phyloP scores from a whole-genome alignment of 345 rosid genomes.

The Bretschneidera sinensis region DNA sequence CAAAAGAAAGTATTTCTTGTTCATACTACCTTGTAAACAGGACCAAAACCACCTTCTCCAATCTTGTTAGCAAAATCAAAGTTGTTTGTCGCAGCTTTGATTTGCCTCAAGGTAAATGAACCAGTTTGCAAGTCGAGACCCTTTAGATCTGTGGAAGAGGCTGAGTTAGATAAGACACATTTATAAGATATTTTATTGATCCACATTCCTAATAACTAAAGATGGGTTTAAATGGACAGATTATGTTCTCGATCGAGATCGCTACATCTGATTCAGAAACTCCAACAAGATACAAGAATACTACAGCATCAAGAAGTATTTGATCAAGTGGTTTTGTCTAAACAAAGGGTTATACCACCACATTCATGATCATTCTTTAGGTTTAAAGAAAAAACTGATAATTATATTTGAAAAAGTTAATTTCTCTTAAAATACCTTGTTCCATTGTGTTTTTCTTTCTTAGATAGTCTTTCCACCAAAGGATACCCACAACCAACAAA shows the following conservation, averaged over 20 bases:
- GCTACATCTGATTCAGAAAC: too few relatives aligned
- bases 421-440: conserved; percentile 22
- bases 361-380: too few relatives aligned
- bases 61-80: conserved; percentile 34
- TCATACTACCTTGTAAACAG: conserved; percentile 33
- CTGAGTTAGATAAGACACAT: not conserved
- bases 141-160: conserved; percentile 10
- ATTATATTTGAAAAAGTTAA: not conserved
- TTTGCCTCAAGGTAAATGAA: conserved; percentile 27
- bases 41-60: conserved; percentile 46
- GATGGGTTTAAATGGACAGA: too few relatives aligned
- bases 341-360: too few relatives aligned
- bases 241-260: too few relatives aligned
- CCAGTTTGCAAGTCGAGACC: conserved; percentile 22
- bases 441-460: conserved; percentile 28
- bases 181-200: not conserved
- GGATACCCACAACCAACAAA: conserved; percentile 32
- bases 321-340: too few relatives aligned
- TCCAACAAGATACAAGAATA: not conserved
- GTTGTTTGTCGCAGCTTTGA: conserved; percentile 33
- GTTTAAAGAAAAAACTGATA: too few relatives aligned
- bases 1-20: not conserved
- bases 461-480: conserved; percentile 53
- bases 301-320: too few relatives aligned
- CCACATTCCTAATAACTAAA: too few relatives aligned